A percentile compares a stretch with the other conserved stretches of the same genome.
Evolutionary conservation across 2,329 filamentous ascomycete species (phyloP).

Genomic region (Cytospora leucostoma): DNA sequence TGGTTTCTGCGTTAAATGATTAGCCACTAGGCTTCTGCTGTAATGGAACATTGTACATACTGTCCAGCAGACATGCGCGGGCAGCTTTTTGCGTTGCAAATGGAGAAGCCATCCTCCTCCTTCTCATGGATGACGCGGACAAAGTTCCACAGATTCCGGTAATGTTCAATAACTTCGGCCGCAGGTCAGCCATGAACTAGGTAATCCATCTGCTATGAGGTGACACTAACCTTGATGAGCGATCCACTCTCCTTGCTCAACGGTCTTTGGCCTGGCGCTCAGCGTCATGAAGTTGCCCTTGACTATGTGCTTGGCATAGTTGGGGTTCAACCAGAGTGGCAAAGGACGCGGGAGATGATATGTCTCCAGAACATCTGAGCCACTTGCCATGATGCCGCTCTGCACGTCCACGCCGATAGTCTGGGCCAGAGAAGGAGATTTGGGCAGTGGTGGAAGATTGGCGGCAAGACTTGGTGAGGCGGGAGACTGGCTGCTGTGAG

Average conservation of each 20-base stretch:
- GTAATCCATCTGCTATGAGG: neutral
- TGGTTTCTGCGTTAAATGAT: slow-evolving; percentile 62
- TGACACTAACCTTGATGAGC: slow-evolving; percentile 80
- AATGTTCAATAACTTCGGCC: slow-evolving; percentile 81
- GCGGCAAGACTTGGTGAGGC: slow-evolving; percentile 53
- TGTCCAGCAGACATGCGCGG: slow-evolving; percentile 92
- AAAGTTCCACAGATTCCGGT: slow-evolving; percentile 85
- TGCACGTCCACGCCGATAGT: slow-evolving; percentile 70
- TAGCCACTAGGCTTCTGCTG: slow-evolving; percentile 8
- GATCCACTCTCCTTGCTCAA: slow-evolving; percentile 93
- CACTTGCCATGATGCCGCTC: slow-evolving; percentile 48
- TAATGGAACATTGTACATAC: slow-evolving; percentile 57
- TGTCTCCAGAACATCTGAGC: slow-evolving; percentile 57
- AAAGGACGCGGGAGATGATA: slow-evolving; percentile 67
- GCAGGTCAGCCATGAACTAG: slow-evolving; percentile 22
- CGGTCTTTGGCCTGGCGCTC: slow-evolving; percentile 87
- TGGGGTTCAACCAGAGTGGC: slow-evolving; percentile 74
- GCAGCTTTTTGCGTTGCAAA: slow-evolving; percentile 83
- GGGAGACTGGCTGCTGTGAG: slow-evolving; percentile 51
- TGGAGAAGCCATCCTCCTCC: slow-evolving; percentile 72
- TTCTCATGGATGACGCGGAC: slow-evolving; percentile 85
- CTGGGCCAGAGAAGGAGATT: slow-evolving; percentile 64
- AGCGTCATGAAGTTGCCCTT: slow-evolving; percentile 98
- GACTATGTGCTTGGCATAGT: slow-evolving; percentile 82
- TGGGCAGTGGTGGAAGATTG: slow-evolving; percentile 62